phyloP scores from a whole-genome alignment of 192 early-diverging fungal genomes.

The Chytriomyces hyalinus region DNA sequence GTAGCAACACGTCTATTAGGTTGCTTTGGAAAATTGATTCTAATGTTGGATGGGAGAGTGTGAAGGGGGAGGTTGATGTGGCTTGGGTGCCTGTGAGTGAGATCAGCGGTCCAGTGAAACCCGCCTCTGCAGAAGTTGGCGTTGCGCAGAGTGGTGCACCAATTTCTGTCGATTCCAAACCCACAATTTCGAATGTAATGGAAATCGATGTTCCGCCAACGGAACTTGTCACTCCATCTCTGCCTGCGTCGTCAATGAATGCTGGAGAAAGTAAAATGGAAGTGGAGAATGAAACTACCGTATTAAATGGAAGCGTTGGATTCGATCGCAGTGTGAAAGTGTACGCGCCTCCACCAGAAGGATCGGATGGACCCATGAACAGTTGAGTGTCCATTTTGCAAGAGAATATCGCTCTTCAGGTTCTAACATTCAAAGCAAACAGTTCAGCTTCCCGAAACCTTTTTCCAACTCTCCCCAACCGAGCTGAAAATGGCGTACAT shows the following conservation, averaged over 20 bases:
- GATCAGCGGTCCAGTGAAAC: not conserved
- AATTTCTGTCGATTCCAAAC: not conserved
- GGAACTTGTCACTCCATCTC: not conserved
- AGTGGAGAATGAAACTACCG: constrained; percentile 2
- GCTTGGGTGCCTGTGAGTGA: constrained; percentile 6
- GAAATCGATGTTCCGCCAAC: not conserved
- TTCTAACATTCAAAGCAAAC: not conserved
- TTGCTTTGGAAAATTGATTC: constrained; percentile 65
- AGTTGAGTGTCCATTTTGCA: not conserved
- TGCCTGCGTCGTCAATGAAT: not conserved
- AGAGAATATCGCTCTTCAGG: not conserved
- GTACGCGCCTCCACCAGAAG: constrained; percentile 57
- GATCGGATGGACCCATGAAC: constrained; percentile 21
- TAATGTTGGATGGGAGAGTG: constrained; percentile 54
- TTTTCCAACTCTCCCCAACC: constrained; percentile 74
- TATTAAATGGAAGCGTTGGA: not conserved
- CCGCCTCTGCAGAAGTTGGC: not conserved
- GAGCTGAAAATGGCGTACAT: constrained; percentile 75
- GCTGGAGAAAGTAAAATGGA: not conserved
- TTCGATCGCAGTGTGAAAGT: constrained; percentile 40
- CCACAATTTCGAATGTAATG: too few species aligned
- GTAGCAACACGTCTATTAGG: constrained; percentile 68
- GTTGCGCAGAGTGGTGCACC: constrained; percentile 1
- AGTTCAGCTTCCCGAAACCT: constrained; percentile 87
- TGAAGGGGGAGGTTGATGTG: constrained; percentile 53